These are phyloP conservation scores for Pyracantha coccinea DNA, from an alignment of 331 rosid species.

Conservation along the genomic window DNA sequence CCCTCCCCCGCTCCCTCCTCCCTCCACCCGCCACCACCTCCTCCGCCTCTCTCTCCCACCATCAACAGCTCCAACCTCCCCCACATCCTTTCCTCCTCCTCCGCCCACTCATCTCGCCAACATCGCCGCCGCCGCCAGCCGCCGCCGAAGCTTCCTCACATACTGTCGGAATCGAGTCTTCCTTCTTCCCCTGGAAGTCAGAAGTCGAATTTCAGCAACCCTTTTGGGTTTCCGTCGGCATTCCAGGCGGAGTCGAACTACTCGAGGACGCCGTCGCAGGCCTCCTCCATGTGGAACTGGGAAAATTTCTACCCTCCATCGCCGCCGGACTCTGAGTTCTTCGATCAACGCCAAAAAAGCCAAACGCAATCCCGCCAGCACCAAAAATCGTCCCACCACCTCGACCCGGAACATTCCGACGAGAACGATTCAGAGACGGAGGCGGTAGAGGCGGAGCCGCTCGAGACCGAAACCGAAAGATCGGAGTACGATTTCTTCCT, in stretches of 20 bases:
- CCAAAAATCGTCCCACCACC: not conserved
- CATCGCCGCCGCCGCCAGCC: slow-evolving; percentile 39
- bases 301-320: slow-evolving; percentile 94
- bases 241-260: slow-evolving; percentile 61
- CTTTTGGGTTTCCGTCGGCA: slow-evolving; percentile 47
- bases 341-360: slow-evolving; percentile 15
- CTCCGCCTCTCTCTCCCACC: slow-evolving; percentile 36
- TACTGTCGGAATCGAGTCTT: slow-evolving; percentile 76
- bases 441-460: not conserved
- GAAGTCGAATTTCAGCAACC: slow-evolving; percentile 34
- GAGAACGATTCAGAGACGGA: slow-evolving; percentile 23
- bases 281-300: slow-evolving; percentile 97
- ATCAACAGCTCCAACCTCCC: slow-evolving; percentile 58
- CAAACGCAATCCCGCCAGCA: slow-evolving; percentile 12
- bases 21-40: slow-evolving; percentile 34
- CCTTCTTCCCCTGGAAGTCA: slow-evolving; percentile 54
- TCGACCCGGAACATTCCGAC: not conserved
- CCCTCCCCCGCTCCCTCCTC: slow-evolving; percentile 45
- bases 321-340: slow-evolving; percentile 81
- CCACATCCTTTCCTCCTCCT: slow-evolving; percentile 36
- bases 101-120: not conserved
- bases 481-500: slow-evolving; percentile 70
- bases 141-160: slow-evolving; percentile 77
- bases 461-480: slow-evolving; percentile 39
- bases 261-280: slow-evolving; percentile 85